Evolutionary conservation across 331 rosid genomes (phyloP), one percentile per base, ranked within the genome.

Genomic region (Malus hybrid): DNA sequence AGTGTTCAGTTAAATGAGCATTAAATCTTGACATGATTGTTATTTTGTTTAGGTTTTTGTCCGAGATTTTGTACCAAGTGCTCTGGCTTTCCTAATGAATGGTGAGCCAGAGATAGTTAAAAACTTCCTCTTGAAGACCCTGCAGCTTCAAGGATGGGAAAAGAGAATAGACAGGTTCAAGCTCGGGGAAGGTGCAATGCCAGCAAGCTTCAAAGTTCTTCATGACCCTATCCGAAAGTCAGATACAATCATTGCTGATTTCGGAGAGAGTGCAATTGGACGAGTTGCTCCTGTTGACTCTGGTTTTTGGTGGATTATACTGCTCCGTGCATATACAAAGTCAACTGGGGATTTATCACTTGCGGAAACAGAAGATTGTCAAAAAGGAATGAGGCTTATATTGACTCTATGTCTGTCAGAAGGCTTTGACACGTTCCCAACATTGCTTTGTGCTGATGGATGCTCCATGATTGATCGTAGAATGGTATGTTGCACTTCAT

Each of bases 261-360:
- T 93, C 81, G 98, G 98, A 13, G 98, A 93, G 81, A 93, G 96
- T 87, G 98, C 98, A 22, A 93, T 93, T 36, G 98, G 98, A 78
- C 88, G 98, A 89, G 98, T 93, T 75, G 98, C 98, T 76, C 98
- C 98, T 28, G 98, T 93, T 68, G 98, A 93, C 83, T 93, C 98
- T 71, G 98, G 98, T 70, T 93, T 93, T 84, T 93, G 98, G 98
- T 93, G 98, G 98, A 93, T 93, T 81, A 93, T 93, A 80, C 77
- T 93, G 72, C 98, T 93, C 55, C 94, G 98, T 32, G 98, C 98
- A 5, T 93, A 93, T 79, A 93, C 98, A 72, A 93, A 91, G 87
- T 91, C 98, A 64, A 93, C 98, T 1, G 98, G 98, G 72, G 98
- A 93, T 77, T 75, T 89, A 67, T 53, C 93, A 71, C 86, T 93